Evolutionary conservation across 352 stramenopile species (phyloP), one percentile per base, ranked within the genome.

Genomic region (Globisporangium recalcitrans): DNA sequence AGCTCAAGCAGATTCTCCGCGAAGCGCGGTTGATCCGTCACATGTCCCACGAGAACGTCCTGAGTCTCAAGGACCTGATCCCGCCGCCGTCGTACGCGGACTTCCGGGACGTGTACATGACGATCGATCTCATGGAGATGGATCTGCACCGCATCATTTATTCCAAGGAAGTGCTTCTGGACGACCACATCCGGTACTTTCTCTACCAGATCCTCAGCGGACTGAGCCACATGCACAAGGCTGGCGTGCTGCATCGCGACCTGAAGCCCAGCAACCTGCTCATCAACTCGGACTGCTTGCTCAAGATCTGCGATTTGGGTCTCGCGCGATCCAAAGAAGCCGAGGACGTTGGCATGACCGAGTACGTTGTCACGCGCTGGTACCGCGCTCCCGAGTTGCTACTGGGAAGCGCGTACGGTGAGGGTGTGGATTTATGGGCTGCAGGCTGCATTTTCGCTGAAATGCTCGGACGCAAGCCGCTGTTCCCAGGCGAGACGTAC

Each of bases 271-370:
- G 85, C 61, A 95, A 95, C 42, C 52, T 95, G 66, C 85, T 95
- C 38, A 90, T 94, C 62, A 95, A 95, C 66, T 94, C 85, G 19
- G 97, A 98, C 67, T 98, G 95, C 56, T 80, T 98, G 68, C 80
- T 99, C 42, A 98, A 98, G 73, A 97, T 99, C 65, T 98, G 96
- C 74, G 96, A 99, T 66, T 90, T 99, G 47, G 96, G 96, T 22
- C 78, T 98, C 10, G 93, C 94, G 36, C 88, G 96, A 14, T 91
- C 85, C 0, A 92, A 86, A 62, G 86, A 95, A 64, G 74, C 80
- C 0, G 84, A 95, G 29, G 86, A 95, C 52, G 74, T 91, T 7
- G 93, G 95, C 27, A 95, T 99, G 79, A 96, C 88, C 4, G 87
- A 96, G 63, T 96, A 96, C 51, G 88, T 96, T 11, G 88, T 96